phyloP scores from a whole-genome alignment of 805 yeast genomes.

The Metschnikowia noctiluminum region DNA sequence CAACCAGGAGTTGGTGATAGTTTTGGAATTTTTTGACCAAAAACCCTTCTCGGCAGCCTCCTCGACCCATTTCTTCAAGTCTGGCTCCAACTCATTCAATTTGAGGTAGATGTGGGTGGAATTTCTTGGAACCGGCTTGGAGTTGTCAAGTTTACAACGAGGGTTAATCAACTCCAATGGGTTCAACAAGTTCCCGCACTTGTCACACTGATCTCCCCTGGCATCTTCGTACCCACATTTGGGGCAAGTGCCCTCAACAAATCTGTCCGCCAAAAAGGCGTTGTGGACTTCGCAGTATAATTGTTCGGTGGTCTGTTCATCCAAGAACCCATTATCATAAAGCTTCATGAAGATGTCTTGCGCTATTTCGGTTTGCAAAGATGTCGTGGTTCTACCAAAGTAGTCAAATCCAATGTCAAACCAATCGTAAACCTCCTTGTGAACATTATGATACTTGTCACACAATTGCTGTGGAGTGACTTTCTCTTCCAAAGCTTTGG shows the following conservation, averaged over 20 bases:
- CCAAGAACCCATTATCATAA: constrained; percentile 72
- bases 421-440: constrained; percentile 92
- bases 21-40: constrained; percentile 90
- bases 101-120: constrained; percentile 85
- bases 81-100: constrained; percentile 79
- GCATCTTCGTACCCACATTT: constrained; percentile 95
- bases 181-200: constrained; percentile 84
- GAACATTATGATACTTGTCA: constrained; percentile 84
- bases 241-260: constrained; percentile 97
- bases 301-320: constrained; percentile 85
- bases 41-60: constrained; percentile 66
- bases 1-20: constrained; percentile 90
- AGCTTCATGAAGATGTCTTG: constrained; percentile 85
- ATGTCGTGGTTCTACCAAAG: constrained; percentile 96
- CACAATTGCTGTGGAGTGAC: constrained; percentile 86
- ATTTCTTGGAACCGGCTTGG: constrained; percentile 73
- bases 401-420: constrained; percentile 91
- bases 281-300: constrained; percentile 87
- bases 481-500: constrained; percentile 93
- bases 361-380: constrained; percentile 87
- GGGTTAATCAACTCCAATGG: constrained; percentile 94
- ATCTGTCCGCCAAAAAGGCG: constrained; percentile 92
- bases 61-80: constrained; percentile 67
- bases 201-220: constrained; percentile 98
- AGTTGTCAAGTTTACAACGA: constrained; percentile 87